These are phyloP conservation scores for Blastobotrys aristatus DNA, from an alignment of 1,139 yeast species.

Conservation along the genomic window DNA sequence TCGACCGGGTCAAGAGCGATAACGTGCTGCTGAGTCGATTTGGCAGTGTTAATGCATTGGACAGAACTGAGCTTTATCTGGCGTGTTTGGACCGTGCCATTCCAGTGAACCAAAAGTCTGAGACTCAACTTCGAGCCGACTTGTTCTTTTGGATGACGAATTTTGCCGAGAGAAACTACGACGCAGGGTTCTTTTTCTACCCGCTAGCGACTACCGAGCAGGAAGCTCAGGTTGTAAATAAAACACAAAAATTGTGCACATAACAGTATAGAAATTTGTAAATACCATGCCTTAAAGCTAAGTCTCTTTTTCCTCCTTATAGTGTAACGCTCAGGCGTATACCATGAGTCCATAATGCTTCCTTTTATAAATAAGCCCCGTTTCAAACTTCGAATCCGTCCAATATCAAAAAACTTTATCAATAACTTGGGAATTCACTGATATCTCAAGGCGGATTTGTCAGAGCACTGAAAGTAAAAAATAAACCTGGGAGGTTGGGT, in stretches of 20 bases:
- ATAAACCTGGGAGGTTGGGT: no score
- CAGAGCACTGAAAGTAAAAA: no score
- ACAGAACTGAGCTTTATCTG: slow-evolving; percentile 24
- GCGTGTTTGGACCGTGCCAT: slow-evolving; percentile 33
- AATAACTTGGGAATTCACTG: no score
- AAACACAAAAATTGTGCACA: not conserved
- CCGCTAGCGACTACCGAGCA: slow-evolving; percentile 3
- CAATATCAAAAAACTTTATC: no score
- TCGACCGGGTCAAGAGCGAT: slow-evolving; percentile 28
- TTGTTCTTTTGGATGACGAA: slow-evolving; percentile 24
- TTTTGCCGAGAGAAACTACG: slow-evolving; percentile 20
- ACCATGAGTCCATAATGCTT: no score
- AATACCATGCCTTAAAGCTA: no score
- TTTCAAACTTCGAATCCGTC: no score
- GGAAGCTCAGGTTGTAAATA: slow-evolving; percentile 5
- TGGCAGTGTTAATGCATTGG: slow-evolving; percentile 31
- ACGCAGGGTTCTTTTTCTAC: slow-evolving; percentile 23
- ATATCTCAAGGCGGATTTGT: no score
- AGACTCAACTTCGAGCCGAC: slow-evolving; percentile 17
- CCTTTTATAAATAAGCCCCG: no score
- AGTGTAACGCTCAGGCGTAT: no score
- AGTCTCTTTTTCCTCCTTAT: no score
- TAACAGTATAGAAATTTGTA: not conserved
- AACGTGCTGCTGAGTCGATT: slow-evolving; percentile 28
- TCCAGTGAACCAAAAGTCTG: slow-evolving; percentile 12